phyloP scores from a whole-genome alignment of 495 filamentous ascomycete genomes.

The Aspergillus baeticus region DNA sequence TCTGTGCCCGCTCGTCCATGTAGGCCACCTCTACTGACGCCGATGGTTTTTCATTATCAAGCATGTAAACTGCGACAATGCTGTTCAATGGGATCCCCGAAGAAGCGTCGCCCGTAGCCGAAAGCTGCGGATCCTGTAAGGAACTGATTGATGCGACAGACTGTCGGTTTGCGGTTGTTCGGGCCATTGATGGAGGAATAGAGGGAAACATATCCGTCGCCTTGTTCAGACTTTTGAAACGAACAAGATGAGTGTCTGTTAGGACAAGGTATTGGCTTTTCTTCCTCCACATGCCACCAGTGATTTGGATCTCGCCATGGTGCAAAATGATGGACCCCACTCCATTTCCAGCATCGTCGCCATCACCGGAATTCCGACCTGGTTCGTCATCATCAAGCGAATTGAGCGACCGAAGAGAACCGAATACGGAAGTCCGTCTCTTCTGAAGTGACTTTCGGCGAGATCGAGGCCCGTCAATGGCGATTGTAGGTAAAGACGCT shows the following conservation, averaged over 20 bases:
- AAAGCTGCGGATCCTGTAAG: conserved; percentile 57
- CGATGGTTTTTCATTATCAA: conserved; percentile 76
- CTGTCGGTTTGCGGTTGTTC: conserved; percentile 44
- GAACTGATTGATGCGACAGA: conserved; percentile 61
- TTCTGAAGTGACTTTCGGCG: conserved; percentile 48
- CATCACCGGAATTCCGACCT: conserved; percentile 31
- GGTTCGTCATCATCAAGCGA: conserved; percentile 51
- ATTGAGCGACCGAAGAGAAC: conserved; percentile 53
- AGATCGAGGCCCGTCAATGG: conserved; percentile 30
- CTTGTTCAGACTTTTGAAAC: conserved; percentile 73
- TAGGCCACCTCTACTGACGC: conserved; percentile 77
- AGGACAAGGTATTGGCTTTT: conserved; percentile 91
- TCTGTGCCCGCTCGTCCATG: conserved; percentile 69
- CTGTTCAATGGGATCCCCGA: conserved; percentile 65
- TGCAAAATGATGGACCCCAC: conserved; percentile 55
- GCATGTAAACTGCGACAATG: conserved; percentile 72
- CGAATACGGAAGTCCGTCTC: conserved; percentile 54
- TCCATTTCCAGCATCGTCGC: conserved; percentile 33
- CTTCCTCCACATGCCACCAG: conserved; percentile 75
- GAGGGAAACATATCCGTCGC: conserved; percentile 64
- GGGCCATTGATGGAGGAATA: conserved; percentile 45
- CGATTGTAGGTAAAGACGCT: conserved; percentile 20
- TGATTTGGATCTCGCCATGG: conserved; percentile 77
- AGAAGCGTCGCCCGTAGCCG: conserved; percentile 46
- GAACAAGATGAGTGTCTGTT: conserved; percentile 77